These are phyloP conservation scores for Rhododendron simsii DNA, from an alignment of 148 eudicot species.

Conservation along the genomic window DNA sequence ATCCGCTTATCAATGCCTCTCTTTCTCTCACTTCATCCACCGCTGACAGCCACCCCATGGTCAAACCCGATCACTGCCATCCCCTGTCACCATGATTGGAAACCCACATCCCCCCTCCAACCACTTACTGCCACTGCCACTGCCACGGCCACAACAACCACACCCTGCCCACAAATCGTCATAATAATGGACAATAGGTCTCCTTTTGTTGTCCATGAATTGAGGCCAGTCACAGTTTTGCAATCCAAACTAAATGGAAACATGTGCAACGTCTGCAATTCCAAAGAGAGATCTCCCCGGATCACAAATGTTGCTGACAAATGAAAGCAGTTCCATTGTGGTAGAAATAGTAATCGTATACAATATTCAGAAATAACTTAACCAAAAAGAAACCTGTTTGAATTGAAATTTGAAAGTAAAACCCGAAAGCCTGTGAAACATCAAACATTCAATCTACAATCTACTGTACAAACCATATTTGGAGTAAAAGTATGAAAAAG, in stretches of 20 bases:
- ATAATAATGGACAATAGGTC: background rate
- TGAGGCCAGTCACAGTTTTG: background rate
- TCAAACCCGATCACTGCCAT: background rate
- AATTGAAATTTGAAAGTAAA: background rate
- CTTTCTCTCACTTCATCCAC: background rate
- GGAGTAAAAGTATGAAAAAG: background rate
- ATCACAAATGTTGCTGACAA: background rate
- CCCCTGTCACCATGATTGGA: background rate
- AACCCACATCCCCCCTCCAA: background rate
- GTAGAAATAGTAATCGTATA: background rate
- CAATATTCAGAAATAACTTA: background rate
- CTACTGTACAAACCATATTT: background rate
- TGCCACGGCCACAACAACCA: background rate
- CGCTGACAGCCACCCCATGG: background rate
- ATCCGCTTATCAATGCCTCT: background rate
- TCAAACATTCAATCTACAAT: background rate
- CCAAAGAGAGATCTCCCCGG: background rate
- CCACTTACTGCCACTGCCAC: background rate
- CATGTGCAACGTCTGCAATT: background rate
- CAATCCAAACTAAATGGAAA: background rate
- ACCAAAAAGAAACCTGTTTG: background rate
- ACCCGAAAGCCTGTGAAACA: background rate
- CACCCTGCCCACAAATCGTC: background rate
- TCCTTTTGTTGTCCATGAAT: background rate
- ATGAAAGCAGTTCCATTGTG: background rate